Base-by-base conservation (phyloP, 768 basidiomycete genomes). In the Rubroboletus pulcherrimus region DNA sequence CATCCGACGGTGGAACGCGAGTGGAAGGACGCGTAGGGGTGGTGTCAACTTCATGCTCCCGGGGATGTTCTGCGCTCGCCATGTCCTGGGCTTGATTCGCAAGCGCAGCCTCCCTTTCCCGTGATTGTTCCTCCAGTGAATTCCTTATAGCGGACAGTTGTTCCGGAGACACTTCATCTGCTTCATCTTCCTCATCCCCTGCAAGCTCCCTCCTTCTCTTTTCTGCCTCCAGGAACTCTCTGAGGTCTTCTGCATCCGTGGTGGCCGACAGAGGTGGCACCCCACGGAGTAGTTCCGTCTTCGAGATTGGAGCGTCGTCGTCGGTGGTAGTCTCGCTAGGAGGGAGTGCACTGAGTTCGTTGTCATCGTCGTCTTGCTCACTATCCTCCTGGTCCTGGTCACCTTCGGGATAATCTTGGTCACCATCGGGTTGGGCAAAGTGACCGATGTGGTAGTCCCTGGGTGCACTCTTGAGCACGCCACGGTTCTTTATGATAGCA, bases 211-310 rank as follows among this genome's bases (percentile, higher is more conserved):
- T 81, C 48, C 82, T 74, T 58, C 61, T 70, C 62, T 66, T 71
- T 66, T 91, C 89, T 1, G 82, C 84, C 54, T 85, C 81, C 64
- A 90, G 57, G 52, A 91, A 91, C 29, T 84, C 83, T 47, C 71
- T 71, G 47, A 91, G 73, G 63, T 88, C 87, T 45, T 82, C 78
- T 11, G 82, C 82, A 60, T 87, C 84, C 10, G 74, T 74, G 1
- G 82, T 69, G 35, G 69, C 70, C 0, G 71, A 71, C 35, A 77
- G 74, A 15, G 79, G 81, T 63, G 78, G 80, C 57, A 80, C 70
- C 53, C 70, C 72, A 59, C 57, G 67, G 59, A 63, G 70, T 56
- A 56, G 67, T 48, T 51, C 73, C 63, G 42, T 73, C 70, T 47
- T 73, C 57, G 52, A 74, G 47, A 59, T 65, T 54, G 48, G 71